These are phyloP conservation scores for Salix udensis DNA, from an alignment of 345 rosid genomes.

Conservation along the genomic window DNA sequence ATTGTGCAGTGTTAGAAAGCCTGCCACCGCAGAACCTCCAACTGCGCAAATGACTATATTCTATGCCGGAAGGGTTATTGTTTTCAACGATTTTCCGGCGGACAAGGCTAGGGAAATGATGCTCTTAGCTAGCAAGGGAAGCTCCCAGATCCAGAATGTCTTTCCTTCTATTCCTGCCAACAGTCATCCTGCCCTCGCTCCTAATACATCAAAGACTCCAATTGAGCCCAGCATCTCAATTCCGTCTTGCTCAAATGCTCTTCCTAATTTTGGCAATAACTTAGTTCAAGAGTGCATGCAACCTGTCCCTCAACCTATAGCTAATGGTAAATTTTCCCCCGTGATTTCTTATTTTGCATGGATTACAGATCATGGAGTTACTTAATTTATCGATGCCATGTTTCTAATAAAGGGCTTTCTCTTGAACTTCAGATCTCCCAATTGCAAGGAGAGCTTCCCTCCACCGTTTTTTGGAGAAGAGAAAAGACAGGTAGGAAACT, in stretches of 20 bases:
- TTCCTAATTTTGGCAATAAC: constrained; percentile 32
- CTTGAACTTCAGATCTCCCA: constrained; percentile 62
- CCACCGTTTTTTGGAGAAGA: constrained; percentile 86
- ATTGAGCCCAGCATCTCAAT: constrained; percentile 14
- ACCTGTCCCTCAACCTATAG: constrained; percentile 34
- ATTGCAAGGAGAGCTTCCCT: constrained; percentile 92
- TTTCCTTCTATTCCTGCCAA: constrained; percentile 10
- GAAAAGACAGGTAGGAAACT: constrained; percentile 70
- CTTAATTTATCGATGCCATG: neutral
- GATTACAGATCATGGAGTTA: neutral
- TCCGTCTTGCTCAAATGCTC: constrained; percentile 19
- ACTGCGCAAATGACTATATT: constrained; percentile 77
- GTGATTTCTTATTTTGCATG: neutral
- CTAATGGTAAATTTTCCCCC: constrained; percentile 45
- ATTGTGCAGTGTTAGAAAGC: constrained; percentile 24
- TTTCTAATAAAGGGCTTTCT: neutral
- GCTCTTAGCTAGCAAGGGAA: constrained; percentile 52
- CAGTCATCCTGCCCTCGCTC: constrained; percentile 1
- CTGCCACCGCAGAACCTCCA: constrained; percentile 28
- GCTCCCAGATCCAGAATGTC: constrained; percentile 25
- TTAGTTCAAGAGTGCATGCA: constrained; percentile 37
- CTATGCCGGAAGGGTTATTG: constrained; percentile 74
- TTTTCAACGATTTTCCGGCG: constrained; percentile 64
- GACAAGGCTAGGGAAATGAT: constrained; percentile 80
- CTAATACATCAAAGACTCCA: constrained; percentile 23